These are phyloP conservation scores for Kazachstania africana DNA, from an alignment of 805 yeast species.

Conservation along the genomic window DNA sequence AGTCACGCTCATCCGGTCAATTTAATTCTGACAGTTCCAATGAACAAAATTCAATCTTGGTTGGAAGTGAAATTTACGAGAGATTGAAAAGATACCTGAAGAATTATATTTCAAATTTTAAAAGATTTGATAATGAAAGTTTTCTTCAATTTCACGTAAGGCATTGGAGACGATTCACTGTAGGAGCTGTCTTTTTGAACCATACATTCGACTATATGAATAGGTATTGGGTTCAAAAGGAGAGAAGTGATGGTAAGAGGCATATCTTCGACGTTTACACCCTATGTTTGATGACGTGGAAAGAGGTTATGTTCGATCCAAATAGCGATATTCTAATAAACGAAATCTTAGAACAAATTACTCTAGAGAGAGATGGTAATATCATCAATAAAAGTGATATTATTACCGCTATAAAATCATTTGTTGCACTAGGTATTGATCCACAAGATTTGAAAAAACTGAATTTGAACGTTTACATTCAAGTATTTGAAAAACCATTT, in stretches of 20 bases:
- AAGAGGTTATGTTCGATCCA: conserved; percentile 62
- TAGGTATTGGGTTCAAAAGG: conserved; percentile 95
- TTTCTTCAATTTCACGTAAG: conserved; percentile 75
- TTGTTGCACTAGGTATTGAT: conserved; percentile 85
- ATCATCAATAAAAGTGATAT: conserved; percentile 55
- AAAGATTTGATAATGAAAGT: conserved; percentile 45
- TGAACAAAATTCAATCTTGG: conserved; percentile 36
- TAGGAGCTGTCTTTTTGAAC: conserved; percentile 84
- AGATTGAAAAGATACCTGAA: conserved; percentile 58
- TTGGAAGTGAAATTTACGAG: conserved; percentile 82
- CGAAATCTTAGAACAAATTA: conserved; percentile 68
- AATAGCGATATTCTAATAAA: conserved; percentile 47
- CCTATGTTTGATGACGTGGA: conserved; percentile 80
- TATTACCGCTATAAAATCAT: conserved; percentile 68
- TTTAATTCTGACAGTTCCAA: conserved; percentile 29
- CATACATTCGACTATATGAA: conserved; percentile 93
- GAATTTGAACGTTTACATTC: conserved; percentile 69
- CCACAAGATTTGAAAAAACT: conserved; percentile 79
- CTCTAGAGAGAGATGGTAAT: conserved; percentile 68
- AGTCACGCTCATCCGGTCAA: conserved; percentile 39
- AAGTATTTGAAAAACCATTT: conserved; percentile 67
- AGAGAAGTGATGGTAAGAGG: conserved; percentile 83
- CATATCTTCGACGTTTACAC: conserved; percentile 88
- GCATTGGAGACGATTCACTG: conserved; percentile 79
- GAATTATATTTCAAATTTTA: conserved; percentile 41